These are phyloP conservation scores for Trichoderma atroviride DNA, from an alignment of 2,329 filamentous ascomycete species.

Conservation along the genomic window DNA sequence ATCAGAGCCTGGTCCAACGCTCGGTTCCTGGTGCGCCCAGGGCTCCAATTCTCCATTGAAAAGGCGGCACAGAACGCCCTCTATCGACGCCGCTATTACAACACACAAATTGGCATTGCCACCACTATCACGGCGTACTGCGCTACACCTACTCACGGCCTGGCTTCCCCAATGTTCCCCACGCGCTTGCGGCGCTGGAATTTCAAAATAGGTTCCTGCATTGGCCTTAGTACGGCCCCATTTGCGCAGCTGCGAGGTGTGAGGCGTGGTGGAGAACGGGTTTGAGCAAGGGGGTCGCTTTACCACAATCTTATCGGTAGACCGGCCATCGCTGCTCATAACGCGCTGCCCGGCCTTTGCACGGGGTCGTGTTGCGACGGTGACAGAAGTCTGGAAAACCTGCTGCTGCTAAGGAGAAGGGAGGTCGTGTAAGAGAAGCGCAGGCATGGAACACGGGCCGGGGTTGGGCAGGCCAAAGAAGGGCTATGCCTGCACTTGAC, in stretches of 20 bases:
- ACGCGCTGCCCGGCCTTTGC: neutral
- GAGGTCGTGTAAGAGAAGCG: slow-evolving; percentile 3
- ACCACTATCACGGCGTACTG: neutral
- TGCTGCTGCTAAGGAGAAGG: slow-evolving; percentile 7
- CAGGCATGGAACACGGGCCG: neutral
- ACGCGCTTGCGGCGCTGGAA: slow-evolving; percentile 19
- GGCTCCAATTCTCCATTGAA: neutral
- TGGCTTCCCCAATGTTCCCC: slow-evolving; percentile 9
- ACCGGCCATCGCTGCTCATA: neutral
- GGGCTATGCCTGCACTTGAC: neutral
- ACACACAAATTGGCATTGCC: neutral
- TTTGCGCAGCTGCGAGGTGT: slow-evolving; percentile 1
- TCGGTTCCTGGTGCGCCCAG: slow-evolving; percentile 7
- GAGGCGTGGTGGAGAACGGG: neutral
- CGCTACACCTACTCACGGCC: neutral
- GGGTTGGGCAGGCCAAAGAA: slow-evolving; percentile 1
- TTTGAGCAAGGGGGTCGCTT: neutral
- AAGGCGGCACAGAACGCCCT: neutral
- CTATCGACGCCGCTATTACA: slow-evolving; percentile 5
- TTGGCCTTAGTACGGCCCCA: slow-evolving; percentile 6
- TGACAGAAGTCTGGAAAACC: neutral
- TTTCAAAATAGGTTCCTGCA: slow-evolving; percentile 13
- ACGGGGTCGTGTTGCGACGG: slow-evolving; percentile 12
- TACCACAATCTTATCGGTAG: slow-evolving; percentile 6
- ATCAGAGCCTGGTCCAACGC: slow-evolving; percentile 2